These are phyloP conservation scores for Solanum paucissectum DNA, from an alignment of 257 asterid genomes.

Conservation along the genomic window DNA sequence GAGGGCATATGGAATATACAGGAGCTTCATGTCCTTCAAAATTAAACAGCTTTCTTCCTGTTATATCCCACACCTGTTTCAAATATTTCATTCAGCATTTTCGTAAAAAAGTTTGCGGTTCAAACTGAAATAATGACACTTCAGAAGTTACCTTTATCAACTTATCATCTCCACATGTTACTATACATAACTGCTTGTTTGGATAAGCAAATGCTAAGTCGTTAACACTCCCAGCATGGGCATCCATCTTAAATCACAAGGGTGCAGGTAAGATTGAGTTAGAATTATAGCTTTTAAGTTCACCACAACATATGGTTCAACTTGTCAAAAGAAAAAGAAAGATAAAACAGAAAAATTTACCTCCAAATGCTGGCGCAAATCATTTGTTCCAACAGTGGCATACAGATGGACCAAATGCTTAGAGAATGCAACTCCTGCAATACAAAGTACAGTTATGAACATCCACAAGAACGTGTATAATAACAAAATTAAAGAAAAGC, in stretches of 20 bases:
- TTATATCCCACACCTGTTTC: conserved; percentile 94
- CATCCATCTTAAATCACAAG: conserved; percentile 56
- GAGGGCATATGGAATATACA: conserved; percentile 93
- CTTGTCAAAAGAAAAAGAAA: background rate
- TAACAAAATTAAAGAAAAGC: conserved; percentile 1
- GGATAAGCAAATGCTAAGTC: conserved; percentile 96
- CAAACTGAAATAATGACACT: background rate
- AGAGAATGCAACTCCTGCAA: conserved; percentile 87
- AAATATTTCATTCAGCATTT: conserved; percentile 23
- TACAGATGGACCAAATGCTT: conserved; percentile 91
- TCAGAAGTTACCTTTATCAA: conserved; percentile 62
- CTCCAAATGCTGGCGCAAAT: conserved; percentile 85
- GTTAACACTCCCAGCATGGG: conserved; percentile 77
- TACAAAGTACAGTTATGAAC: conserved; percentile 14
- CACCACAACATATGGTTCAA: background rate
- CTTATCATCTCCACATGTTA: conserved; percentile 97
- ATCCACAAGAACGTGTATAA: background rate
- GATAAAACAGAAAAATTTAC: conserved; percentile 16
- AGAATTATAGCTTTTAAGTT: conserved; percentile 2
- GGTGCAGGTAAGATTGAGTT: conserved; percentile 1
- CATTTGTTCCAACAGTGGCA: conserved; percentile 73
- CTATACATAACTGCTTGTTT: conserved; percentile 79
- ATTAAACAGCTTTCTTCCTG: conserved; percentile 71
- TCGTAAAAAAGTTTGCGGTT: background rate
- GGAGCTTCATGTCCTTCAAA: conserved; percentile 99